phyloP scores from a whole-genome alignment of 768 basidiomycete species.

The Polyporus arcularius region DNA sequence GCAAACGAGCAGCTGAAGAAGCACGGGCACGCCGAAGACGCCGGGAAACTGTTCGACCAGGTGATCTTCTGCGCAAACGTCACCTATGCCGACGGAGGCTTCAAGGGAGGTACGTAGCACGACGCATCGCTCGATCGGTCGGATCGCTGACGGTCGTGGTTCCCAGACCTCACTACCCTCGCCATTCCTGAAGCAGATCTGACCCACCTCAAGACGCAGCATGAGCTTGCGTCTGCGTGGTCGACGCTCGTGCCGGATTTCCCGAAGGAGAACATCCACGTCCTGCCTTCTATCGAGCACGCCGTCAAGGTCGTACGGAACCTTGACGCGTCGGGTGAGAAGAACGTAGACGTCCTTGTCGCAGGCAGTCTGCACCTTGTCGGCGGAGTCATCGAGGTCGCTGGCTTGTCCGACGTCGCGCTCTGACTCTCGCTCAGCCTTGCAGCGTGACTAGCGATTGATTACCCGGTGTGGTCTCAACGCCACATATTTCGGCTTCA shows the following conservation, averaged over 20 bases:
- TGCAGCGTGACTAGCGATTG: not conserved
- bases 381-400: constrained; percentile 92
- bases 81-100: constrained; percentile 86
- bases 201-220: constrained; percentile 69
- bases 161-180: constrained; percentile 73
- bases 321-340: constrained; percentile 29
- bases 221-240: constrained; percentile 79
- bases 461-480: too few species aligned
- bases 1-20: constrained; percentile 48
- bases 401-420: constrained; percentile 72
- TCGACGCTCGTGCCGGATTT: constrained; percentile 59
- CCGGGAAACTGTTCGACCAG: constrained; percentile 66
- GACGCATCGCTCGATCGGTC: not conserved
- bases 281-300: constrained; percentile 87
- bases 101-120: constrained; percentile 72
- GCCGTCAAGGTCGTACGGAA: constrained; percentile 69
- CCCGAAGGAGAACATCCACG: constrained; percentile 63
- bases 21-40: constrained; percentile 39
- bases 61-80: constrained; percentile 97
- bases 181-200: constrained; percentile 66
- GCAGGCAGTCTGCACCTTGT: constrained; percentile 93
- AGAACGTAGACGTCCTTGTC: constrained; percentile 67
- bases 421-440: constrained; percentile 39
- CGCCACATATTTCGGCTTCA: not conserved
- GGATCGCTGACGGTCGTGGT: constrained; percentile 1